These are phyloP conservation scores for Lasiosphaeria miniovina DNA, from an alignment of 495 filamentous ascomycete genomes.

Conservation along the genomic window DNA sequence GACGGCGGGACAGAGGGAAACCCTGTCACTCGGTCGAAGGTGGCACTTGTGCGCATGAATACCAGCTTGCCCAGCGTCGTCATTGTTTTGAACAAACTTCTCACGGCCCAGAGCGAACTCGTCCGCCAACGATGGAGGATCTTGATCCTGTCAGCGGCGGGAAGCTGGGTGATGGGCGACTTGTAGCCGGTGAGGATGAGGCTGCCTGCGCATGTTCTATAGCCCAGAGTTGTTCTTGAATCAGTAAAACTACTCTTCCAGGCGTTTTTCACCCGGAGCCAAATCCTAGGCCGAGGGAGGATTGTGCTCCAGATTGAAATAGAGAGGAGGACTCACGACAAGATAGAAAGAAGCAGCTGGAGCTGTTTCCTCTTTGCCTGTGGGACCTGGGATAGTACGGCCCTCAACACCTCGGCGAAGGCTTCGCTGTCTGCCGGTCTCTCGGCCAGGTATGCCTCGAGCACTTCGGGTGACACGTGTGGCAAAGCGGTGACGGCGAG, in stretches of 20 bases:
- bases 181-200: conserved; percentile 63
- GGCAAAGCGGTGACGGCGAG: conserved; percentile 13
- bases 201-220: conserved; percentile 66
- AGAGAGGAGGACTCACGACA: conserved; percentile 25
- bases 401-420: conserved; percentile 25
- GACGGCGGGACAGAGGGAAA: conserved; percentile 60
- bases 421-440: conserved; percentile 27
- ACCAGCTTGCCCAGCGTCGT: conserved; percentile 51
- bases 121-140: conserved; percentile 58
- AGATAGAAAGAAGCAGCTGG: conserved; percentile 24
- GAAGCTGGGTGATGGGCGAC: conserved; percentile 61
- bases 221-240: neutral
- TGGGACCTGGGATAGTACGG: conserved; percentile 24
- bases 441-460: conserved; percentile 37
- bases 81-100: conserved; percentile 55
- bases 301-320: too few species aligned
- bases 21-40: conserved; percentile 54
- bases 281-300: too few species aligned
- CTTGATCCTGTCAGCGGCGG: conserved; percentile 56
- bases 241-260: neutral
- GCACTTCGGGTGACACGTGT: conserved; percentile 18
- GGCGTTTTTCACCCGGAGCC: too few species aligned
- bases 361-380: conserved; percentile 28
- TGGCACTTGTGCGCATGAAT: conserved; percentile 60
- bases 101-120: conserved; percentile 58